A percentile compares a stretch with the other conserved stretches of the same genome.
Conservation (phyloP, 805 yeast species). For the Dipodascopsis uninucleata region DNA sequence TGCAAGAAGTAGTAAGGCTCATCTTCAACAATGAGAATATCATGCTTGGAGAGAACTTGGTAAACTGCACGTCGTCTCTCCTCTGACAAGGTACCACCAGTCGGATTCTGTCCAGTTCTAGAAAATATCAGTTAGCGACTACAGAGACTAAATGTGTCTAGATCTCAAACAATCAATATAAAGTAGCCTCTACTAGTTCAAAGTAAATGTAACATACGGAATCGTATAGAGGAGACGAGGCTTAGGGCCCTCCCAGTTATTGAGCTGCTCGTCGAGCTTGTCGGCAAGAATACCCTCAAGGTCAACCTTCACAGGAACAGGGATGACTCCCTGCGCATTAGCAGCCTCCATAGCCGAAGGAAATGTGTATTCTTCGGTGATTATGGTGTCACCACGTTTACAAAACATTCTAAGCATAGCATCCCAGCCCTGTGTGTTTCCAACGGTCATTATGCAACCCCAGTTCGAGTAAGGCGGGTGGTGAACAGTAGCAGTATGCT, state of each 20-base stretch:
- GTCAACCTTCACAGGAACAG: slow-evolving; percentile 68
- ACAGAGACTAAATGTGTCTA: neutral
- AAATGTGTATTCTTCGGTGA: slow-evolving; percentile 75
- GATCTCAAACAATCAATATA: neutral
- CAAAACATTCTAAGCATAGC: slow-evolving; percentile 73
- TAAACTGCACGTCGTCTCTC: slow-evolving; percentile 59
- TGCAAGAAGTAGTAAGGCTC: slow-evolving; percentile 82
- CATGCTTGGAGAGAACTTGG: slow-evolving; percentile 60
- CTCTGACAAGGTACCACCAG: slow-evolving; percentile 61
- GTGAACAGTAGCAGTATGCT: slow-evolving; percentile 53
- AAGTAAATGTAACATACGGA: slow-evolving; percentile 15
- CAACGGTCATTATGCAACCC: slow-evolving; percentile 67
- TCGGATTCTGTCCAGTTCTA: slow-evolving; percentile 77
- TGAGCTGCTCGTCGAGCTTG: slow-evolving; percentile 51
- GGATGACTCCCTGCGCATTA: slow-evolving; percentile 54
- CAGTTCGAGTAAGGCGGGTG: slow-evolving; percentile 59
- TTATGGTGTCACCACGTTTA: slow-evolving; percentile 60
- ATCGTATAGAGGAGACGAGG: slow-evolving; percentile 36
- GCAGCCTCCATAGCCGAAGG: slow-evolving; percentile 71
- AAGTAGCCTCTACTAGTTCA: no score
- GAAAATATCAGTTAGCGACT: neutral
- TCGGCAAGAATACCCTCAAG: slow-evolving; percentile 58
- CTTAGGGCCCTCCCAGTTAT: slow-evolving; percentile 56
- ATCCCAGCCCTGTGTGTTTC: slow-evolving; percentile 91
- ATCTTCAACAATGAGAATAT: slow-evolving; percentile 71